Conservation (phyloP, 495 filamentous ascomycete genomes). For the Pseudotulostoma volvatum region DNA sequence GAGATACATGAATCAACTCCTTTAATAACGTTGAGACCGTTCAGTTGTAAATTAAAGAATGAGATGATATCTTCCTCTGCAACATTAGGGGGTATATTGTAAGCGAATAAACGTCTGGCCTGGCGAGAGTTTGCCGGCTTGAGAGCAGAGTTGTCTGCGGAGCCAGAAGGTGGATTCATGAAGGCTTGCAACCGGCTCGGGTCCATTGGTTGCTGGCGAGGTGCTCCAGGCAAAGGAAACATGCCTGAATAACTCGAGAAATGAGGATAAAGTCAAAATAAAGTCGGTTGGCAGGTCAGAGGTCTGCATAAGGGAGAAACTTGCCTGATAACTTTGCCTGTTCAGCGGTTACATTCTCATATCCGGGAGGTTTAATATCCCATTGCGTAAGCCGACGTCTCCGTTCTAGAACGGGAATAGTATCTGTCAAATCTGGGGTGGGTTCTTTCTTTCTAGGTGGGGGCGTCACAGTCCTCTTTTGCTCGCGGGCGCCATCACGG, state of each 20-base stretch:
- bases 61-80: slow-evolving; percentile 55
- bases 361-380: slow-evolving; percentile 97
- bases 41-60: slow-evolving; percentile 94
- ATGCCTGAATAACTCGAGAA: slow-evolving; percentile 39
- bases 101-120: slow-evolving; percentile 73
- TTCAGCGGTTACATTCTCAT: slow-evolving; percentile 96
- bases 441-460: slow-evolving; percentile 82
- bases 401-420: slow-evolving; percentile 58
- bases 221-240: slow-evolving; percentile 94
- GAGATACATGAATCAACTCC: slow-evolving; percentile 75
- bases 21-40: slow-evolving; percentile 79
- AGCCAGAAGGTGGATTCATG: slow-evolving; percentile 65
- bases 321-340: slow-evolving; percentile 93
- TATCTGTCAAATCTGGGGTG: slow-evolving; percentile 84
- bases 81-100: slow-evolving; percentile 55
- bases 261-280: not conserved
- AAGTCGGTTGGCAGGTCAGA: not conserved
- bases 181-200: slow-evolving; percentile 87
- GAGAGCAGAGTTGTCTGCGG: slow-evolving; percentile 58
- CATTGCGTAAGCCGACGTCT: slow-evolving; percentile 90
- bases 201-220: slow-evolving; percentile 91
- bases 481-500: slow-evolving; percentile 31
- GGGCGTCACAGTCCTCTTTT: slow-evolving; percentile 63
- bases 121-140: slow-evolving; percentile 89
- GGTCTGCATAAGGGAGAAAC: slow-evolving; percentile 3